phyloP scores from a whole-genome alignment of 2,329 filamentous ascomycete species.

The Didymella sp. region DNA sequence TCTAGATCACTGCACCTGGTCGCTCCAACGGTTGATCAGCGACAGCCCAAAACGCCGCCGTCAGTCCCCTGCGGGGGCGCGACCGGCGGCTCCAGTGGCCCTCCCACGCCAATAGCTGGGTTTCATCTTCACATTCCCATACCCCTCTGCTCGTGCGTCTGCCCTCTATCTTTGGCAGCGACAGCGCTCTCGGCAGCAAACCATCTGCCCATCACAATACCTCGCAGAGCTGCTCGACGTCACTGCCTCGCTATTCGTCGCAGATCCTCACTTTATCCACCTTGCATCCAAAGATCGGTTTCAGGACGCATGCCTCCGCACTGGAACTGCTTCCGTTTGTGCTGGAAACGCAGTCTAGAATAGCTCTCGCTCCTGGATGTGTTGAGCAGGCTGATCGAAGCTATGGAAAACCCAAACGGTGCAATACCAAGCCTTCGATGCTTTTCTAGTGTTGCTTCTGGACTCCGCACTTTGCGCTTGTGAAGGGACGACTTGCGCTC shows the following conservation, averaged over 20 bases:
- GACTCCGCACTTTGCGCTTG: conserved; percentile 24
- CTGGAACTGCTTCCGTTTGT: conserved; percentile 6
- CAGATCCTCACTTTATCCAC: background rate
- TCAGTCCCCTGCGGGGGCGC: conserved; percentile 9
- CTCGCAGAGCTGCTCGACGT: conserved; percentile 3
- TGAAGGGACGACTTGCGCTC: conserved; percentile 12
- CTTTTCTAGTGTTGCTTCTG: conserved; percentile 27
- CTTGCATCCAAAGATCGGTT: conserved; percentile 1
- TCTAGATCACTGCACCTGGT: conserved; percentile 8
- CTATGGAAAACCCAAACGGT: conserved; percentile 5
- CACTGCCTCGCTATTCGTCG: conserved; percentile 3
- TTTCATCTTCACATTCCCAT: conserved; percentile 6
- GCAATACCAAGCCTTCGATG: conserved; percentile 11
- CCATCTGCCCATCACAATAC: background rate
- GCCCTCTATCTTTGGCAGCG: conserved; percentile 9
- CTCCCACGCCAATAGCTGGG: conserved; percentile 6
- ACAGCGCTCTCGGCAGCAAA: conserved; percentile 6
- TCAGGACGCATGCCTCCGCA: conserved; percentile 8
- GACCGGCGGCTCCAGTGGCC: conserved; percentile 3
- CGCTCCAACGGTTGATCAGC: conserved; percentile 16
- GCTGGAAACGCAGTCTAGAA: conserved; percentile 5
- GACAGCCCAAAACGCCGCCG: conserved; percentile 11
- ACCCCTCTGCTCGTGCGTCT: conserved; percentile 12
- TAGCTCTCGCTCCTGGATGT: conserved; percentile 8
- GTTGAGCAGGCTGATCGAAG: conserved; percentile 13